phyloP scores from a whole-genome alignment of 768 basidiomycete genomes.

The Lactarius evosmus region DNA sequence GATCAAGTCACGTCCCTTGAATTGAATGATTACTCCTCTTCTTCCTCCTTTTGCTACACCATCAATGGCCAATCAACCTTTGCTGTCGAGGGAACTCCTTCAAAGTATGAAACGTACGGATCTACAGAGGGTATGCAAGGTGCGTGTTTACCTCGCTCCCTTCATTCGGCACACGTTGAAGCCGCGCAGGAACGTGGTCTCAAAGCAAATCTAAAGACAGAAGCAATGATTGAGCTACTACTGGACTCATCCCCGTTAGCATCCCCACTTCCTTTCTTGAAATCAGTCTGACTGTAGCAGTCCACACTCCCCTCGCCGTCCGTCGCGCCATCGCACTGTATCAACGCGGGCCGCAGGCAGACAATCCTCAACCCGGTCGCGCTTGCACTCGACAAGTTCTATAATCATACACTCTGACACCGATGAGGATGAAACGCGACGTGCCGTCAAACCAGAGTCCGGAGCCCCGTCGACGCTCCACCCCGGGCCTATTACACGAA shows the following conservation, averaged over 20 bases:
- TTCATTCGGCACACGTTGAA: slow-evolving; percentile 12
- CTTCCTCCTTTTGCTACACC: neutral
- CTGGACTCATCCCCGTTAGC: slow-evolving; percentile 42
- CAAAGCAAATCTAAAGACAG: slow-evolving; percentile 79
- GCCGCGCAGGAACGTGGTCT: slow-evolving; percentile 66
- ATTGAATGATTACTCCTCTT: neutral
- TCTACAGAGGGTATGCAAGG: slow-evolving; percentile 62
- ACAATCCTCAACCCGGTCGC: slow-evolving; percentile 20
- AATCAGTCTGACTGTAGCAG: slow-evolving; percentile 21
- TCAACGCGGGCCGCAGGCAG: slow-evolving; percentile 17
- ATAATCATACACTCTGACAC: slow-evolving; percentile 28
- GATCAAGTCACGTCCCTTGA: slow-evolving; percentile 12
- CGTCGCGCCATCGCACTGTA: slow-evolving; percentile 18
- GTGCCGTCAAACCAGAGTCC: slow-evolving; percentile 30
- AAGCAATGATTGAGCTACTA: slow-evolving; percentile 72
- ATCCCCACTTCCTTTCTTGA: neutral
- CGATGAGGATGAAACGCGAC: slow-evolving; percentile 23
- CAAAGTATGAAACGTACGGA: slow-evolving; percentile 53
- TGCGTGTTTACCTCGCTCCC: slow-evolving; percentile 31
- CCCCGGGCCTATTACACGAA: slow-evolving; percentile 41
- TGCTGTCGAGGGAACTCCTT: slow-evolving; percentile 44
- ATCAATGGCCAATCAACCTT: slow-evolving; percentile 37
- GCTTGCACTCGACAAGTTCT: slow-evolving; percentile 26
- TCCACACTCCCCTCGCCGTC: slow-evolving; percentile 18
- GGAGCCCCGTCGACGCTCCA: slow-evolving; percentile 31